These are phyloP conservation scores for Suhomyces pyralidae DNA, from an alignment of 805 yeast species.

Conservation along the genomic window DNA sequence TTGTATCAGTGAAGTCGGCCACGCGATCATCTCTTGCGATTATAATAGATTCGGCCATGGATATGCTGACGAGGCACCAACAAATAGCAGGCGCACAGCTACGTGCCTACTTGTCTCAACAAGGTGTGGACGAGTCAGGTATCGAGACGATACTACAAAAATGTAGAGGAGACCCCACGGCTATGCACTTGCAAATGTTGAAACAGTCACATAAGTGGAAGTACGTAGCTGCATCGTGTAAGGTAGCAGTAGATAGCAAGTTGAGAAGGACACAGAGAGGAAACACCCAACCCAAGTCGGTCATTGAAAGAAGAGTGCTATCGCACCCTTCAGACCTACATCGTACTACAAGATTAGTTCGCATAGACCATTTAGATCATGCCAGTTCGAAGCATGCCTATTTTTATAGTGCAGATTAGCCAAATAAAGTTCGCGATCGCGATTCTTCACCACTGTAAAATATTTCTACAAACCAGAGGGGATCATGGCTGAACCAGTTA, in stretches of 20 bases:
- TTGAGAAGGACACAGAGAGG: background rate
- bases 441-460: background rate
- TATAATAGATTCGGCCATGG: slow-evolving; percentile 10
- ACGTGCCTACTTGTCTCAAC: background rate
- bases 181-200: background rate
- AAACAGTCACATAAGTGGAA: background rate
- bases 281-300: background rate
- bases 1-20: slow-evolving; percentile 14
- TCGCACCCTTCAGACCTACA: background rate
- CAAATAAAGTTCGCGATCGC: background rate
- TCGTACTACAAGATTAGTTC: background rate
- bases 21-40: slow-evolving; percentile 12
- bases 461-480: too few relatives aligned
- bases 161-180: background rate
- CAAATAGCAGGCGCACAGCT: background rate
- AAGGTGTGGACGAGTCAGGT: background rate
- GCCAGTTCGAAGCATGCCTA: background rate
- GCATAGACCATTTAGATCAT: background rate
- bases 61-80: background rate
- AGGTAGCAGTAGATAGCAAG: background rate
- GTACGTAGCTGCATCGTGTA: background rate
- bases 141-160: background rate
- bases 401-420: background rate
- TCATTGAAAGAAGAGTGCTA: background rate
- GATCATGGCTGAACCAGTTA: slow-evolving; percentile 20